Conservation (phyloP, 148 eudicot species). For the Rhododendron simsii region DNA sequence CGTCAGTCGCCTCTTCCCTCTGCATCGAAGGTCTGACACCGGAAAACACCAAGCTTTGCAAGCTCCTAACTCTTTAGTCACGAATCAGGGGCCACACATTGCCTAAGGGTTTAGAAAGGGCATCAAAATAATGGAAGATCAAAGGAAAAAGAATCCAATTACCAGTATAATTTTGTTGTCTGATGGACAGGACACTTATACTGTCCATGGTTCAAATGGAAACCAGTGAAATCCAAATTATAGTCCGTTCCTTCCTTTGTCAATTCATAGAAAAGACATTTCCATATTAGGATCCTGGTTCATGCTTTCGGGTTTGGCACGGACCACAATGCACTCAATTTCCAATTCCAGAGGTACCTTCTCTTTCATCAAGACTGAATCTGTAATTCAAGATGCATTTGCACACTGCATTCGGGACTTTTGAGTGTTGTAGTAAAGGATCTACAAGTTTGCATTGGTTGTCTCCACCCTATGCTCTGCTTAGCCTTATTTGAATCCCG, state of each 20-base stretch:
- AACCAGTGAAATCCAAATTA: constrained; percentile 33
- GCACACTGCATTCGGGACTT: constrained; percentile 83
- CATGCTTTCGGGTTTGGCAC: constrained; percentile 76
- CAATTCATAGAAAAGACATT: constrained; percentile 32
- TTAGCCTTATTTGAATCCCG: constrained; percentile 14
- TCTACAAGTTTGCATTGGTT: constrained; percentile 47
- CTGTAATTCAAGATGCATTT: constrained; percentile 77
- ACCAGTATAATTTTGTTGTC: constrained; percentile 68
- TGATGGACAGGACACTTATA: constrained; percentile 77
- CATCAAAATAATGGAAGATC: constrained; percentile 66
- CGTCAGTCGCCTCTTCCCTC: constrained; percentile 68
- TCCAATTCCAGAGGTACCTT: constrained; percentile 84
- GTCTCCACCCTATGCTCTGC: constrained; percentile 35
- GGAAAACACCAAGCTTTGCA: constrained; percentile 63
- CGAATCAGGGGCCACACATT: constrained; percentile 70
- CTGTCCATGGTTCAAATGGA: constrained; percentile 33
- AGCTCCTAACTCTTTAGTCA: constrained; percentile 57
- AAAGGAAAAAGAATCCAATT: constrained; percentile 63
- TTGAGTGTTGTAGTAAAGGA: constrained; percentile 77
- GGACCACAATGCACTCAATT: constrained; percentile 81
- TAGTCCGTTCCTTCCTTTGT: constrained; percentile 46
- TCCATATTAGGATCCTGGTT: constrained; percentile 54
- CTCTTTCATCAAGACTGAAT: constrained; percentile 79
- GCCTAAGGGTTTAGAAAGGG: constrained; percentile 79
- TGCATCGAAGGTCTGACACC: constrained; percentile 56